phyloP scores from a whole-genome alignment of 75 land plant genomes.

The Pinus taeda region DNA sequence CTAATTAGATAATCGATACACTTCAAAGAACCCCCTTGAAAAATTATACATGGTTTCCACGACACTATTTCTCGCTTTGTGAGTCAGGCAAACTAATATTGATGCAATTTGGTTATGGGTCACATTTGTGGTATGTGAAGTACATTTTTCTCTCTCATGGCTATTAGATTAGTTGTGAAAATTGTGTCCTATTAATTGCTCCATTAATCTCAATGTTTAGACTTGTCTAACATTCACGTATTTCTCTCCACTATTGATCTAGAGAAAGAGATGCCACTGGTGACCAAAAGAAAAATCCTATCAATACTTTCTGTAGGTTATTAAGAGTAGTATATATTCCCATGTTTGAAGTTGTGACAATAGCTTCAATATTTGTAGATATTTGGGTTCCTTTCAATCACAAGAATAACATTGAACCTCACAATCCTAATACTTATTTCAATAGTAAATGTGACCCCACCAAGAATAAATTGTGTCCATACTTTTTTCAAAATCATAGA shows the following conservation, averaged over 20 bases:
- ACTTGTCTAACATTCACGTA: constrained; percentile 76
- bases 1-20: too few relatives aligned
- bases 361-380: constrained; percentile 64
- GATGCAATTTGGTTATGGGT: constrained; percentile 95
- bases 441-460: constrained; percentile 62
- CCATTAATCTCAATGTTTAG: constrained; percentile 69
- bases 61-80: constrained; percentile 62
- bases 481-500: constrained; percentile 70
- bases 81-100: constrained; percentile 59
- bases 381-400: constrained; percentile 78
- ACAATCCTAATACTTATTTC: constrained; percentile 75
- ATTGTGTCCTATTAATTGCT: constrained; percentile 67
- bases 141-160: constrained; percentile 98
- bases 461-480: constrained; percentile 57
- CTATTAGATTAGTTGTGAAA: constrained; percentile 82
- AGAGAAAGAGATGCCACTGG: constrained; percentile 86
- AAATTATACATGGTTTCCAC: constrained; percentile 28
- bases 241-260: constrained; percentile 81
- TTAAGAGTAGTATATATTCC: constrained; percentile 74
- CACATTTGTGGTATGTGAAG: constrained; percentile 79
- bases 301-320: constrained; percentile 80
- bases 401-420: constrained; percentile 75
- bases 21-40: too few relatives aligned
- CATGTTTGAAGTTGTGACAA: constrained; percentile 84
- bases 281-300: constrained; percentile 81